Base-by-base conservation (phyloP, 805 yeast genomes). In the Kluyveromyces aestuarii region DNA sequence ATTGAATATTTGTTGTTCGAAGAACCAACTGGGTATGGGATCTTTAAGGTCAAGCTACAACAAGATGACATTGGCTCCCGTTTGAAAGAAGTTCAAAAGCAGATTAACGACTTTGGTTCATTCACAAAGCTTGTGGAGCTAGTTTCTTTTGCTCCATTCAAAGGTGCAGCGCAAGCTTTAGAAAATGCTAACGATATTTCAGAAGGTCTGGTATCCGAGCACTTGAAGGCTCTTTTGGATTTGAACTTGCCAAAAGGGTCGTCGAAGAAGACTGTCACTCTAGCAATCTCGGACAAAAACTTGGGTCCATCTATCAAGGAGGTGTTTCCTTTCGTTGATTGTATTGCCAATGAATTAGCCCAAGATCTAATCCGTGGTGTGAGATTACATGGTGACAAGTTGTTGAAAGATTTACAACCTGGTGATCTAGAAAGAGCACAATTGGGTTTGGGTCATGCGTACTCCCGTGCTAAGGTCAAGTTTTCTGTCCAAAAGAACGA, bases 131-230 rank as follows among this genome's bases (percentile, higher is more conserved):
- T 91, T 75, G 82, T 93, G 59, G 96, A 90, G 71, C 79, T 93
- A 49, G 95, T 87, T 27, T 86, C 96, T 14, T 93, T 93, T 72
- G 96, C 96, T 52, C 99, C 99, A 45, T 93, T 93, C 79, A 90
- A 93, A 72, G 97, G 97, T 63, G 99, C 99, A 52, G 98, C 99
- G 47, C 98, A 93, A 72, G 99, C 99, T 52, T 80, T 93, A 63
- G 98, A 91, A 72, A 93, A 93, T 67, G 97, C 98, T 59, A 93
- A 93, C 67, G 98, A 93, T 67, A 85, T 93, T 60, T 87, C 96
- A 56, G 99, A 93, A 73, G 99, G 99, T 64, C 78, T 90, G 60
- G 96, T 91, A 49, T 84, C 90, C 51, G 98, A 93, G 60, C 87
- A 86, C 72, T 79, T 93, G 72, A 88, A 87, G 69, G 80, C 95